Conservation (phyloP, 2,329 filamentous ascomycete genomes). For the Cercospora sp. region DNA sequence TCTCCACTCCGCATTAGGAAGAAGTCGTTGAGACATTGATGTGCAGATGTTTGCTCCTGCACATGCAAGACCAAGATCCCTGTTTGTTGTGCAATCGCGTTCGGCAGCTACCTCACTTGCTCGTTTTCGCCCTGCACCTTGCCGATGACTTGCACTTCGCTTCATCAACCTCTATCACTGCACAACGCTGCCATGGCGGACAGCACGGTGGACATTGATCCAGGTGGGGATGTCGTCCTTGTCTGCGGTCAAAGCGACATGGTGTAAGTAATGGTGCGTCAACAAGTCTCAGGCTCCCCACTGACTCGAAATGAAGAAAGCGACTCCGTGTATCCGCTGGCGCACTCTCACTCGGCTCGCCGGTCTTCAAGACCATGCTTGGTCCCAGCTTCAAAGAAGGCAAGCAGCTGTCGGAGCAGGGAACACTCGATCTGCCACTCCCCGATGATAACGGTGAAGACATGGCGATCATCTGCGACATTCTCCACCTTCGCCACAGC, state of each 20-base stretch:
- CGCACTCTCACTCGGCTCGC: constrained; percentile 17
- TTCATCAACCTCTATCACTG: too few species aligned
- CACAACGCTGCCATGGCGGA: neutral
- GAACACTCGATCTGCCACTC: neutral
- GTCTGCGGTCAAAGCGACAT: neutral
- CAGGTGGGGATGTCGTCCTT: constrained; percentile 39
- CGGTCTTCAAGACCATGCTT: constrained; percentile 17
- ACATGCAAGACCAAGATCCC: neutral
- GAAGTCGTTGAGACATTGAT: neutral
- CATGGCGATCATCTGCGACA: constrained; percentile 13
- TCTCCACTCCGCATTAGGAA: too few species aligned
- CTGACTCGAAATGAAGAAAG: neutral
- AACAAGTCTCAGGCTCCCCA: too few species aligned
- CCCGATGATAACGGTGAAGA: constrained; percentile 12
- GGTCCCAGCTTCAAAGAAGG: constrained; percentile 13
- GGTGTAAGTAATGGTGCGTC: neutral
- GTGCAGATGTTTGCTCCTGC: neutral
- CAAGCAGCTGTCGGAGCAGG: neutral
- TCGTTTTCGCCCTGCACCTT: neutral
- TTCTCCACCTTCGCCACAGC: neutral
- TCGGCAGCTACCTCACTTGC: neutral
- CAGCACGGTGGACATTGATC: constrained; percentile 33
- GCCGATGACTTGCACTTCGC: neutral
- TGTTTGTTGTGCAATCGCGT: neutral
- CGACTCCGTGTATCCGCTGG: constrained; percentile 11